Percentiles rank a stretch among this genome's conserved stretches.
These are phyloP conservation scores for Ligustrum vulgare DNA, from an alignment of 257 asterid species.

Conservation along the genomic window DNA sequence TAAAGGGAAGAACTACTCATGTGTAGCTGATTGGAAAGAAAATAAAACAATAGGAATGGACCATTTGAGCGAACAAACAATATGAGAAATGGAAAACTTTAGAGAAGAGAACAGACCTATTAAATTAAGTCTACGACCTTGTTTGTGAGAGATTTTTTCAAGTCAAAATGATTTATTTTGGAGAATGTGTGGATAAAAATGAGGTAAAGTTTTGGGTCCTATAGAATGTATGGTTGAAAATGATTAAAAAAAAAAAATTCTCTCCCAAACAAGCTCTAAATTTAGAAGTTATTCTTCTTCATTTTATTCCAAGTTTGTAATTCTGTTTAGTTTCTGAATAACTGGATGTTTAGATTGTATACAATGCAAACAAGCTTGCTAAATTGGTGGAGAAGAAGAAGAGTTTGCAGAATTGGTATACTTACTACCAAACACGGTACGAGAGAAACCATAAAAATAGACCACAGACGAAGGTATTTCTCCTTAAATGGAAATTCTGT, in stretches of 20 bases:
- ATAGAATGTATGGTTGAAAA: too few relatives aligned
- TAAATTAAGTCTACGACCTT: background rate
- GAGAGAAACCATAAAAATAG: conserved; percentile 63
- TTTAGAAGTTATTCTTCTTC: conserved; percentile 3
- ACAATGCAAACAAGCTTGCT: conserved; percentile 67
- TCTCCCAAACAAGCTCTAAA: background rate
- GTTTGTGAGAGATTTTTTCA: too few relatives aligned
- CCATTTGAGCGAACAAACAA: background rate
- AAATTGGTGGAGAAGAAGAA: conserved; percentile 61
- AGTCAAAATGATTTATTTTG: too few relatives aligned
- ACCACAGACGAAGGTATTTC: conserved; percentile 67
- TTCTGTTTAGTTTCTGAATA: conserved; percentile 20
- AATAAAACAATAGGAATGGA: too few relatives aligned
- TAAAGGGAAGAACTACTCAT: background rate
- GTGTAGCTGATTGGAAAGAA: background rate
- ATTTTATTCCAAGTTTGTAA: conserved; percentile 12
- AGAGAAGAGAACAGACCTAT: background rate
- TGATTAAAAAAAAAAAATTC: too few relatives aligned
- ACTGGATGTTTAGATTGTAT: conserved; percentile 61
- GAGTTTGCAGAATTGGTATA: conserved; percentile 62
- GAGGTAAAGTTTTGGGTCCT: too few relatives aligned
- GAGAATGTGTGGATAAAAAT: too few relatives aligned
- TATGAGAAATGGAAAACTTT: background rate
- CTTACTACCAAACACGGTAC: conserved; percentile 68
- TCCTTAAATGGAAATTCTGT: conserved; percentile 9